Evolutionary conservation across 495 filamentous ascomycete genomes (phyloP).

Genomic region (Hyaloscypha hepaticicola): DNA sequence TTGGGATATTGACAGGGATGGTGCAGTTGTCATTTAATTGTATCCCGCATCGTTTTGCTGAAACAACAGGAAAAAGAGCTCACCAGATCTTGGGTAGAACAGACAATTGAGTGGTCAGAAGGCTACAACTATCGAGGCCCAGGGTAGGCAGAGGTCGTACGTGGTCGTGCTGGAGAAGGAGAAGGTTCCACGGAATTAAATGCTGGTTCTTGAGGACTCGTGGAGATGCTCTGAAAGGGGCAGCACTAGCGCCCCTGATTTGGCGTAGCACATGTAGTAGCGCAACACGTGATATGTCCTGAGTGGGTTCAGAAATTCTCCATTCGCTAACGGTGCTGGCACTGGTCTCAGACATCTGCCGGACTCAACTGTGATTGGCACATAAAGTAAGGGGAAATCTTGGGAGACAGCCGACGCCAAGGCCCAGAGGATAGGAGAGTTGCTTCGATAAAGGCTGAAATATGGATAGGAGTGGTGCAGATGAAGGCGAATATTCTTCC

Average conservation of each 20-base stretch:
- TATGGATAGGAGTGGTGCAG: not conserved
- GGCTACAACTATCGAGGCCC: not conserved
- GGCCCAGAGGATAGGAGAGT: not conserved
- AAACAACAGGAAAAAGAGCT: not conserved
- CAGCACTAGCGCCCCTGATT: constrained; percentile 1
- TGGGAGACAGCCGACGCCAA: not conserved
- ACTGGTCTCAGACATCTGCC: not conserved
- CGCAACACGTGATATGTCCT: not conserved
- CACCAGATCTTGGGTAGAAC: not conserved
- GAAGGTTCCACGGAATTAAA: not conserved
- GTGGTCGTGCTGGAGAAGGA: not conserved
- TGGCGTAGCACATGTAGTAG: not conserved
- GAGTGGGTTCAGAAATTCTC: constrained; percentile 2
- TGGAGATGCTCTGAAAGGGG: constrained; percentile 7
- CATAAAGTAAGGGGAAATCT: not conserved
- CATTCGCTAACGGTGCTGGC: constrained; percentile 8
- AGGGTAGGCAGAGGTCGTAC: not conserved
- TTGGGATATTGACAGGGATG: constrained; percentile 29
- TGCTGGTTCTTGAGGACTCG: not conserved
- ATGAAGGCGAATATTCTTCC: not conserved
- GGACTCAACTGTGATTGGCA: not conserved
- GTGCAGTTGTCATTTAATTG: constrained; percentile 27
- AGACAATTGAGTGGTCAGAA: constrained; percentile 4
- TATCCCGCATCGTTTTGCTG: constrained; percentile 4
- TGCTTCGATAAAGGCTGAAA: not conserved